Percentiles rank a stretch among this genome's conserved stretches.
These are phyloP conservation scores for Exophiala alcalophila DNA, from an alignment of 2,329 filamentous ascomycete species.

Conservation along the genomic window DNA sequence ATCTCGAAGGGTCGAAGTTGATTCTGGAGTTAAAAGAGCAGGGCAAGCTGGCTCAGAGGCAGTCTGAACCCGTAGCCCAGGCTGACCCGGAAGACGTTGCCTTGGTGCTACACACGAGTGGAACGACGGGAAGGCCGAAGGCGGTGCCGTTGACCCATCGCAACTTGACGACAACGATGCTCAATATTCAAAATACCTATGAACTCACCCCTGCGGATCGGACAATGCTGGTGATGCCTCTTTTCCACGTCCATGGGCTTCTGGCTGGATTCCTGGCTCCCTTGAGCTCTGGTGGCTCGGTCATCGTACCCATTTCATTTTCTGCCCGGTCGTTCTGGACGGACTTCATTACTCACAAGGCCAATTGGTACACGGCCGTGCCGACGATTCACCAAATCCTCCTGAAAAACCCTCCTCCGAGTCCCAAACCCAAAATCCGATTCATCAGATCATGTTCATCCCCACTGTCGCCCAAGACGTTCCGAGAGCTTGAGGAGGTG, in stretches of 20 bases:
- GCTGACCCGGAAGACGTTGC: constrained; percentile 76
- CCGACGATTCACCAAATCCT: constrained; percentile 90
- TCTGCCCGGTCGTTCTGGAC: constrained; percentile 79
- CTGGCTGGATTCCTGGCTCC: constrained; percentile 78
- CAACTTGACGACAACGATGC: constrained; percentile 79
- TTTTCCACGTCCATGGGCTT: constrained; percentile 89
- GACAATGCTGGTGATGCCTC: constrained; percentile 83
- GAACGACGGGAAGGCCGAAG: constrained; percentile 81
- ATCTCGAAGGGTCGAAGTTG: constrained; percentile 70
- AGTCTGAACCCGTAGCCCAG: constrained; percentile 46
- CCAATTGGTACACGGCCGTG: constrained; percentile 92
- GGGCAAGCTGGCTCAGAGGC: constrained; percentile 58
- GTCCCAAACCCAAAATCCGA: constrained; percentile 67
- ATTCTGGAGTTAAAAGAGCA: constrained; percentile 73
- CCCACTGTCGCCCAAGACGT: constrained; percentile 75
- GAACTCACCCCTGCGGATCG: constrained; percentile 67
- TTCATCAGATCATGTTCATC: constrained; percentile 88
- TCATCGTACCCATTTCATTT: constrained; percentile 75
- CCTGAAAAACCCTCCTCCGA: constrained; percentile 68
- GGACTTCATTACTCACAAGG: constrained; percentile 69
- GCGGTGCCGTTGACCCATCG: constrained; percentile 69
- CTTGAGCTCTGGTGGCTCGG: constrained; percentile 70
- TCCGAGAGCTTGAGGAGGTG: constrained; percentile 72
- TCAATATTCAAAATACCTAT: constrained; percentile 77
- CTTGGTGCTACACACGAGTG: constrained; percentile 77